A percentile compares a stretch with the other conserved stretches of the same genome.
These are phyloP conservation scores for Russula virescens DNA, from an alignment of 768 basidiomycete genomes.

Conservation along the genomic window DNA sequence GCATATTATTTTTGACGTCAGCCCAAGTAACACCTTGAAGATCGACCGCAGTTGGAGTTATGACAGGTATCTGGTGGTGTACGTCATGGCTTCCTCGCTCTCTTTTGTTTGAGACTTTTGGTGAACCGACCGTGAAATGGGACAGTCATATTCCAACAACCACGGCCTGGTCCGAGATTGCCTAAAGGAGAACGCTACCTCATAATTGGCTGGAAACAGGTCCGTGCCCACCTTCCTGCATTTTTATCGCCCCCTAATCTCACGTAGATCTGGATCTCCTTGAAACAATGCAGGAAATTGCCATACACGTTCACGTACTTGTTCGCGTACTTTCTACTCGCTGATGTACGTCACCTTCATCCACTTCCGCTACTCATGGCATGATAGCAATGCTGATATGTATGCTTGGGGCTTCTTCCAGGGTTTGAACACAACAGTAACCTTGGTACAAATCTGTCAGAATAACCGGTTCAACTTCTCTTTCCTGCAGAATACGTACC, in stretches of 20 bases:
- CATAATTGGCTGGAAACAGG: too few species aligned
- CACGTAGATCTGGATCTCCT: constrained; percentile 65
- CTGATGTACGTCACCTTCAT: constrained; percentile 44
- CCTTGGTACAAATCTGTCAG: constrained; percentile 68
- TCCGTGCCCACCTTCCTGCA: constrained; percentile 44
- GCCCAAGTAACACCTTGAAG: constrained; percentile 25
- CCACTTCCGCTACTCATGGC: too few species aligned
- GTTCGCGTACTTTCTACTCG: constrained; percentile 69
- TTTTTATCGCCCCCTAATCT: constrained; percentile 49
- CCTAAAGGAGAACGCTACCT: too few species aligned
- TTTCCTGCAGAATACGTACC: constrained; percentile 70
- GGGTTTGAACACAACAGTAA: constrained; percentile 78
- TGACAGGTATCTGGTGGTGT: constrained; percentile 41
- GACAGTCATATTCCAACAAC: constrained; percentile 66
- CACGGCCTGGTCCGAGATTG: too few species aligned
- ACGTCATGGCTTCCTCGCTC: constrained; percentile 28
- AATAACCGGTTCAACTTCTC: constrained; percentile 78
- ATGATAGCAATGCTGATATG: background rate
- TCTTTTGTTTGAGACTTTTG: background rate
- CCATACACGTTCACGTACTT: constrained; percentile 81
- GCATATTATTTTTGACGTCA: background rate
- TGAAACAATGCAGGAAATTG: constrained; percentile 68
- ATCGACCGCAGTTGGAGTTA: constrained; percentile 73
- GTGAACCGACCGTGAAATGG: background rate
- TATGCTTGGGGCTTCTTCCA: constrained; percentile 26